These are phyloP conservation scores for Fusarium sp. DNA, from an alignment of 2,329 filamentous ascomycete genomes.

Conservation along the genomic window DNA sequence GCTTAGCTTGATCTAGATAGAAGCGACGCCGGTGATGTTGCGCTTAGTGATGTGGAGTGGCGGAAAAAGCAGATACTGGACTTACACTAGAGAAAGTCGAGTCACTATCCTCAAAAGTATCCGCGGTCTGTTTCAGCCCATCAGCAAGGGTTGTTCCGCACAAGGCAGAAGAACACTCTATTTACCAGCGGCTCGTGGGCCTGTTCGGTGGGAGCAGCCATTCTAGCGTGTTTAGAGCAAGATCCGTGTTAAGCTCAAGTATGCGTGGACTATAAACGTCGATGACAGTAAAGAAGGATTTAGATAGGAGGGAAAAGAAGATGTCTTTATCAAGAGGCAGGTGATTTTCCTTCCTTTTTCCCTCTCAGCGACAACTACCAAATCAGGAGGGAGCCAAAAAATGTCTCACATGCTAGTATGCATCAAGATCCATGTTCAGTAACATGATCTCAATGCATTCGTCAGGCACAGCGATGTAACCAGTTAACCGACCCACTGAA, in stretches of 20 bases:
- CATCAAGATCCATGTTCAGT: neutral
- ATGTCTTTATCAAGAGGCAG: neutral
- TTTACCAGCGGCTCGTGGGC: slow-evolving; percentile 1
- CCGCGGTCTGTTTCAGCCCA: neutral
- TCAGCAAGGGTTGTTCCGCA: fast-evolving
- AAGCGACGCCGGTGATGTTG: too few species aligned
- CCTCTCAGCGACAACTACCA: too few species aligned
- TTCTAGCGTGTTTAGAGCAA: fast-evolving
- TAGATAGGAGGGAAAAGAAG: neutral
- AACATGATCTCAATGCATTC: slow-evolving; percentile 11
- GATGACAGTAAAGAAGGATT: neutral
- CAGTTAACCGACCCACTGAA: slow-evolving; percentile 6
- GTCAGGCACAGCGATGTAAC: slow-evolving; percentile 1
- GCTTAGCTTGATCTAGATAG: neutral
- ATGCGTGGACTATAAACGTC: neutral
- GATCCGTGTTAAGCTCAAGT: fast-evolving
- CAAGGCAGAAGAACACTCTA: fast-evolving
- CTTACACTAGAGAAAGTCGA: slow-evolving; percentile 18
- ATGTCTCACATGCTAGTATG: neutral
- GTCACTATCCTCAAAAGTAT: slow-evolving; percentile 6
- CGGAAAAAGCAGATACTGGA: neutral
- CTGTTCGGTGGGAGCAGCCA: neutral
- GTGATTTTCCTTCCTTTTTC: neutral
- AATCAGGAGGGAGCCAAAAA: neutral
- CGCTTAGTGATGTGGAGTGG: fast-evolving